phyloP scores from a whole-genome alignment of 179 eudicot genomes.

The Dionaea muscipula region DNA sequence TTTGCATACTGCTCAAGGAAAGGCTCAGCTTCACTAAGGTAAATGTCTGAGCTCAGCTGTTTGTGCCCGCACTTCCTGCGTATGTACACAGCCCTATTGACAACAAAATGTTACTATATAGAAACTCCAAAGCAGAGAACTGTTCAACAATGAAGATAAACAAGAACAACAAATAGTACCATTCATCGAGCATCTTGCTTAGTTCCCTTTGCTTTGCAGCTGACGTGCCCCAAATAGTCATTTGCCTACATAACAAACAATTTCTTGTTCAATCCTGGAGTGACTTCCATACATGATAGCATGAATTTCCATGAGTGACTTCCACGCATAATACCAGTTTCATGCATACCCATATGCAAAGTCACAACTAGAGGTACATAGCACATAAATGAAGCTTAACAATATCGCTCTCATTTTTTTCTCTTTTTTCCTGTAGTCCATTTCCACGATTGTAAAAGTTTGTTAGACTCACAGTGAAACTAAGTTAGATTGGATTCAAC shows the following conservation, averaged over 20 bases:
- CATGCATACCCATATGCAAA: too few relatives aligned
- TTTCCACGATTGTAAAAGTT: too few relatives aligned
- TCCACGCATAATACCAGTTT: too few relatives aligned
- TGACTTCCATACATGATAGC: too few relatives aligned
- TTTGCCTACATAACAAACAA: constrained; percentile 46
- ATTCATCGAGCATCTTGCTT: constrained; percentile 86
- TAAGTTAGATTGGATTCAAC: too few relatives aligned
- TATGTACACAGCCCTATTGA: constrained; percentile 63
- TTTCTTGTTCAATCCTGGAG: constrained; percentile 4
- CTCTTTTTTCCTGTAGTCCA: too few relatives aligned
- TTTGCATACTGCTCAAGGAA: constrained; percentile 93
- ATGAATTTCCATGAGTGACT: not conserved
- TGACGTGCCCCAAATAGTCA: constrained; percentile 90
- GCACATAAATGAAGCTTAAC: too few relatives aligned
- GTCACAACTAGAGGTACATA: too few relatives aligned
- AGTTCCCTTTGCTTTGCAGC: constrained; percentile 58
- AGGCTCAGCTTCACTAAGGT: constrained; percentile 88
- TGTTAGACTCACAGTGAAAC: too few relatives aligned
- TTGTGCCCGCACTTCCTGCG: constrained; percentile 56
- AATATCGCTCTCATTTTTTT: too few relatives aligned
- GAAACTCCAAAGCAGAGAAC: not conserved
- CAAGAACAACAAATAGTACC: constrained; percentile 30
- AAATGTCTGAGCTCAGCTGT: constrained; percentile 53
- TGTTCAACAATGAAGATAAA: not conserved
- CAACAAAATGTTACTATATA: constrained; percentile 1